Evolutionary conservation across 352 stramenopile genomes (phyloP), one percentile per base, ranked within the genome.

Genomic region (Phytophthora ramorum): DNA sequence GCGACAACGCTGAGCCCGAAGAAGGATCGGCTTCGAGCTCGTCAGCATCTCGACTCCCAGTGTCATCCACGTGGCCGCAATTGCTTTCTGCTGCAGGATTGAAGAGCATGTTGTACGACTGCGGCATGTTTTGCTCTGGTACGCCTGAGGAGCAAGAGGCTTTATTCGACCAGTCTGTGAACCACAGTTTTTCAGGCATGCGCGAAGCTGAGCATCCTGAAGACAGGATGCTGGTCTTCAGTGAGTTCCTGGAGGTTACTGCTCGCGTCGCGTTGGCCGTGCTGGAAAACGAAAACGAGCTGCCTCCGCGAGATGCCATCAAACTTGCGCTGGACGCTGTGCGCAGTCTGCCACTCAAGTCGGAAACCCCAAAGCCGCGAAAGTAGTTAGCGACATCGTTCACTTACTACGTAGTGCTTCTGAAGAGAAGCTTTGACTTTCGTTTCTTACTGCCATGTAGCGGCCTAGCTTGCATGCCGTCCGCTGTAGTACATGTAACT

Each of bases 271-370:
- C 84, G 41, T 64, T 92, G 37, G 65, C 65, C 10, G 77, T 92
- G 17, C 77, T 93, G 28, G 58, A 63, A 46, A 72, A 76, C 3
- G 76, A 89, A 56, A 83, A 85, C 43, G 78, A 81, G 28, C 58
- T 95, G 22, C 77, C 83, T 13, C 72, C 78, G 4, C 75, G 73
- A 46, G 83, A 93, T 40, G 81, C 83, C 22, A 92, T 93, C 66
- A 90, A 86, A 67, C 81, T 95, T 47, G 85, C 83, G 4, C 61
- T 95, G 34, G 81, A 95, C 55, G 86, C 86, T n/a, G 46, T 91
- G 46, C 82, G 82, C 16, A 85, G 78, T 12, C 58, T 91, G 16
- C 82, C 84, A 9, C 35, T 74, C 2, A 76, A 71, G 32, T 38
- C 47, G 4, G 50, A 71, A 30, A 45, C 40, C 2, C 32, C 58